Evolutionary conservation across 306 rosid species (phyloP).

Genomic region (Carpinus viminea): DNA sequence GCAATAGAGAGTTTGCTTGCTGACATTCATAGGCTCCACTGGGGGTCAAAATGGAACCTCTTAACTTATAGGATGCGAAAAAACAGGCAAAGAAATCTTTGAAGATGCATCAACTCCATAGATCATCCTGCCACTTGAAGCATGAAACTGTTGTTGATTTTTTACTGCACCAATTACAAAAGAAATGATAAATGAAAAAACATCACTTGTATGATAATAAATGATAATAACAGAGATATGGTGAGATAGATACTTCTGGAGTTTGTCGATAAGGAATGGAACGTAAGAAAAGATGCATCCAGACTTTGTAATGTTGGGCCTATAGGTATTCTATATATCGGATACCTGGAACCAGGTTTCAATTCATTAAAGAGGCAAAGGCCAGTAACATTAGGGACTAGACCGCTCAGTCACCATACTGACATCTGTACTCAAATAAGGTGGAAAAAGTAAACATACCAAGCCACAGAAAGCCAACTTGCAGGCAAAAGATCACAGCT

Average conservation of each 20-base stretch:
- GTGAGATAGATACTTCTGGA: constrained; percentile 37
- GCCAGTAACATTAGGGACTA: not conserved
- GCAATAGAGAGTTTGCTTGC: constrained; percentile 38
- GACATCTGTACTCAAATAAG: not conserved
- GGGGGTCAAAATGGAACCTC: constrained; percentile 51
- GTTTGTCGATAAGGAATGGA: constrained; percentile 46
- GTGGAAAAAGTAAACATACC: constrained; percentile 30
- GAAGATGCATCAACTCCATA: constrained; percentile 20
- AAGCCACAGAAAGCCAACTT: constrained; percentile 73
- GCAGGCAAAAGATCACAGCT: constrained; percentile 54
- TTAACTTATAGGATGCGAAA: constrained; percentile 65
- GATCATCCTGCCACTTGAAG: constrained; percentile 41
- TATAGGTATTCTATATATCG: constrained; percentile 58
- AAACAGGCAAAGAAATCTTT: constrained; percentile 45
- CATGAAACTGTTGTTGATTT: constrained; percentile 23
- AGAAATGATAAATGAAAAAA: constrained; percentile 9
- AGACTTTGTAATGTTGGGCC: constrained; percentile 48
- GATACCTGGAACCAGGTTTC: constrained; percentile 55
- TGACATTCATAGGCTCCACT: constrained; percentile 40
- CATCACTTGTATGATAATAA: not conserved
- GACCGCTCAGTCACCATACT: not conserved
- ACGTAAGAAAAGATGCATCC: constrained; percentile 64
- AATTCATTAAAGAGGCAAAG: constrained; percentile 14
- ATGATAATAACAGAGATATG: constrained; percentile 7
- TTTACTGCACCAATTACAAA: constrained; percentile 31